Evolutionary conservation across 2,329 filamentous ascomycete species (phyloP).

Genomic region (Zymoseptoria pseudotritici): DNA sequence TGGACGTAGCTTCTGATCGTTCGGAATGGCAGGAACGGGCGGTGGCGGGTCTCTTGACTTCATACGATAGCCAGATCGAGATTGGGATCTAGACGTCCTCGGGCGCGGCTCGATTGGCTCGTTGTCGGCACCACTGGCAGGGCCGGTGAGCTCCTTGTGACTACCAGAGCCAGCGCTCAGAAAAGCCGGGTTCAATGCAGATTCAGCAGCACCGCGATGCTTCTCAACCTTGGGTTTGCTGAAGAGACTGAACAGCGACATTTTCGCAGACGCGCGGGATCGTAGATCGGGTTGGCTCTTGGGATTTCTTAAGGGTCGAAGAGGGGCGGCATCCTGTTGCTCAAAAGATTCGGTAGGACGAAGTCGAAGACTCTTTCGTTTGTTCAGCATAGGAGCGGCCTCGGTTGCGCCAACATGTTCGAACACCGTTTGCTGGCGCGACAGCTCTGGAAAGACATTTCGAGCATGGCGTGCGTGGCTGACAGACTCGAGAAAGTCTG

Average conservation of each 20-base stretch:
- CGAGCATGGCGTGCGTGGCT: conserved; percentile 7
- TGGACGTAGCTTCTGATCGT: conserved; percentile 8
- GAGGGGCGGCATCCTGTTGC: conserved; percentile 16
- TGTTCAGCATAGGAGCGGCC: conserved; percentile 5
- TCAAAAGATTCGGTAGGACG: conserved; percentile 13
- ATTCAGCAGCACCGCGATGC: conserved; percentile 40
- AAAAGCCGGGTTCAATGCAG: conserved; percentile 26
- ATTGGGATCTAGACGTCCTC: conserved; percentile 10
- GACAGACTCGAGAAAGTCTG: conserved; percentile 6
- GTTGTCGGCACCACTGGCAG: conserved; percentile 5
- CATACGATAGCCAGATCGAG: background rate
- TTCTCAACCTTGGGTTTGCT: conserved; percentile 44
- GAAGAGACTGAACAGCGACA: conserved; percentile 46
- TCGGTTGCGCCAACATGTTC: conserved; percentile 3
- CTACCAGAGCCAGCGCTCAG: conserved; percentile 5
- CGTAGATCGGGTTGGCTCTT: conserved; percentile 9
- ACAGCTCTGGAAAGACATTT: conserved; percentile 12
- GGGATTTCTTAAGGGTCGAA: conserved; percentile 11
- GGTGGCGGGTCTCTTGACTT: conserved; percentile 2
- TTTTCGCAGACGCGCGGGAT: conserved; percentile 26
- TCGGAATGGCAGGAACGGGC: conserved; percentile 6
- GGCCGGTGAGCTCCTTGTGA: conserved; percentile 4
- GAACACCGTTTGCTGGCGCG: conserved; percentile 12
- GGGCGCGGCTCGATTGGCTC: conserved; percentile 5
- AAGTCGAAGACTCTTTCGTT: conserved; percentile 15